A percentile compares a stretch with the other conserved stretches of the same genome.
Conservation (phyloP, 2,329 filamentous ascomycete species). For the Coniochaeta pulveracea region DNA sequence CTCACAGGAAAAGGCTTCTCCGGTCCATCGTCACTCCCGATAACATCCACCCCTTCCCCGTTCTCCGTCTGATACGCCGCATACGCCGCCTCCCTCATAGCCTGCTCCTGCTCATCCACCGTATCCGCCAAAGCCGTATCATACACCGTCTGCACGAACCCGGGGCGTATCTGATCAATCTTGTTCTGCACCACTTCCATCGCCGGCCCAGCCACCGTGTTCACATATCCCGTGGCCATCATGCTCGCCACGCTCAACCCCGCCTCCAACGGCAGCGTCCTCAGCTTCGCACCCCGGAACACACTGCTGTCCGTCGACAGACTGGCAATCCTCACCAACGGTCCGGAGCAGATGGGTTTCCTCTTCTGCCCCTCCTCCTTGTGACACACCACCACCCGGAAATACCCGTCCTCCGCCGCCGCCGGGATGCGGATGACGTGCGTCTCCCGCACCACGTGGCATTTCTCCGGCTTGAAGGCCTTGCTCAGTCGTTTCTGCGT, state of each 20-base stretch:
- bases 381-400: conserved; percentile 51
- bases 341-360: conserved; percentile 52
- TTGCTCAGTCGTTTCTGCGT: conserved; percentile 45
- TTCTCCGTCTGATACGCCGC: conserved; percentile 15
- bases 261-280: conserved; percentile 54
- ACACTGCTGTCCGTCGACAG: conserved; percentile 49
- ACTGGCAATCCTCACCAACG: conserved; percentile 58
- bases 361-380: conserved; percentile 25
- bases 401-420: conserved; percentile 54
- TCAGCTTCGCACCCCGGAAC: conserved; percentile 52
- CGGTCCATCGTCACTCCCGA: conserved; percentile 40
- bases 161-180: conserved; percentile 24
- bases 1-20: conserved; percentile 39
- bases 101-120: conserved; percentile 15
- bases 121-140: conserved; percentile 8
- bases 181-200: conserved; percentile 27
- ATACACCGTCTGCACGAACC: conserved; percentile 25
- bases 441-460: conserved; percentile 48
- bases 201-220: conserved; percentile 30
- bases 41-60: conserved; percentile 18
- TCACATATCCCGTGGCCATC: conserved; percentile 31
- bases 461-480: conserved; percentile 27
- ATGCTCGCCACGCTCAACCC: conserved; percentile 46
- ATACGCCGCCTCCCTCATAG: conserved; percentile 24
- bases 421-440: conserved; percentile 54